Evolutionary conservation across 805 yeast species (phyloP), one percentile per base, ranked within the genome.

Genomic region (Candida xyloterini): DNA sequence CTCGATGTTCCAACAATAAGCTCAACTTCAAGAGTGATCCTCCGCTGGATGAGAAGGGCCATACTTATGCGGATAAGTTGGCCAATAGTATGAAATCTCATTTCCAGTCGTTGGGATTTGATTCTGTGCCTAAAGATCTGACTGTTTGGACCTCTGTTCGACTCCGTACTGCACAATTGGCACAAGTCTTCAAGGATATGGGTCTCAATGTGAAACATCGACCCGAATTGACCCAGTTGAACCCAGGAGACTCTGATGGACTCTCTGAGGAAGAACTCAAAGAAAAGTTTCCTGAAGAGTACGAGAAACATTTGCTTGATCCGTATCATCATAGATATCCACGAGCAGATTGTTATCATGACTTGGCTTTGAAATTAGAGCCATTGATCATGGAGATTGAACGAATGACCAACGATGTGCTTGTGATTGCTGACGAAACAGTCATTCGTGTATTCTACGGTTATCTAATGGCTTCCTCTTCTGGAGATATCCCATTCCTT

Each of bases 121-220:
- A 53, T 10, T 39, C 65, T 8, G 47, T 59, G 13, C 61, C 63
- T 7, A 34, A 46, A 13, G 50, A 57, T 36, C 71, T 90, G 52
- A 79, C 81, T 3, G 90, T 93, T n/a, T 91, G 98, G 96, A 89
- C 97, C 1, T 95, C 98, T 1, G 87, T 91, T 4, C 76, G 96
- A 46, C 72, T 78, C 48, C 76, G 96, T 56, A 88, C 97, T 0
- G 72, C 80, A 14, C 87, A 90, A 50, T 79, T 95, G 5, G 88
- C 91, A 0, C 71, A 73, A 39, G 78, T 73, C 41, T 87, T 91
- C 60, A 67, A 75, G 27, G 73, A 78, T 10, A 62, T 66, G 20
- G 85, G 86, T 8, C 74, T 86, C 41, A 71, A 74, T 1, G 81
- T 84, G 5, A 70, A 81, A 38, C 89, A 84, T 58, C 71, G 96